Percentiles rank a stretch among this genome's conserved stretches.
These are phyloP conservation scores for Gymnopilus dilepis DNA, from an alignment of 768 basidiomycete species.

Conservation along the genomic window DNA sequence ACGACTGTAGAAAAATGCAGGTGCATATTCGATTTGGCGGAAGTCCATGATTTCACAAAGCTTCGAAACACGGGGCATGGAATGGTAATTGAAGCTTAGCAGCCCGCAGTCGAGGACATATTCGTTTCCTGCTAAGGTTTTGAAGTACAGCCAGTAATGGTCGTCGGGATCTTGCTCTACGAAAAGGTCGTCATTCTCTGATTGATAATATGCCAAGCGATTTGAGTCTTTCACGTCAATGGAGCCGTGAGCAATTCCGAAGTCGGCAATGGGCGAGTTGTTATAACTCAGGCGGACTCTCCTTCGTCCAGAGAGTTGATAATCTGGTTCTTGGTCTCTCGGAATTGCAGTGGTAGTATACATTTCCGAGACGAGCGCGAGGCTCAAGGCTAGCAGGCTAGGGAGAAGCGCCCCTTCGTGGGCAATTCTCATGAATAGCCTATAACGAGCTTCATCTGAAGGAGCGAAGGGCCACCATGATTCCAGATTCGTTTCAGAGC, in stretches of 20 bases:
- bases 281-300: slow-evolving; percentile 42
- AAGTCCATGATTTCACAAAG: neutral
- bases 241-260: slow-evolving; percentile 46
- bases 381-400: slow-evolving; percentile 35
- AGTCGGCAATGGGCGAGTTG: slow-evolving; percentile 47
- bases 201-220: slow-evolving; percentile 40
- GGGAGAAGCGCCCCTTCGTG: slow-evolving; percentile 41
- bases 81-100: slow-evolving; percentile 45
- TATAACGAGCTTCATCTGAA: slow-evolving; percentile 29
- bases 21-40: slow-evolving; percentile 9
- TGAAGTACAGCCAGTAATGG: slow-evolving; percentile 58
- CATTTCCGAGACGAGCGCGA: slow-evolving; percentile 44
- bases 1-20: slow-evolving; percentile 32
- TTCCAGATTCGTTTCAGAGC: neutral
- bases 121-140: slow-evolving; percentile 44
- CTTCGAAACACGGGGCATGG: slow-evolving; percentile 13
- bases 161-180: slow-evolving; percentile 48
- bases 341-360: slow-evolving; percentile 39
- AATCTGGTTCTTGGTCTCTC: neutral
- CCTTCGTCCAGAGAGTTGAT: slow-evolving; percentile 20
- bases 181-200: slow-evolving; percentile 27
- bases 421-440: slow-evolving; percentile 35
- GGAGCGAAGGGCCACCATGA: slow-evolving; percentile 42
- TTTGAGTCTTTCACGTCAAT: slow-evolving; percentile 40
- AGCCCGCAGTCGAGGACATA: slow-evolving; percentile 46